These are phyloP conservation scores for Nothophytophthora sp. DNA, from an alignment of 352 stramenopile species.

Conservation along the genomic window DNA sequence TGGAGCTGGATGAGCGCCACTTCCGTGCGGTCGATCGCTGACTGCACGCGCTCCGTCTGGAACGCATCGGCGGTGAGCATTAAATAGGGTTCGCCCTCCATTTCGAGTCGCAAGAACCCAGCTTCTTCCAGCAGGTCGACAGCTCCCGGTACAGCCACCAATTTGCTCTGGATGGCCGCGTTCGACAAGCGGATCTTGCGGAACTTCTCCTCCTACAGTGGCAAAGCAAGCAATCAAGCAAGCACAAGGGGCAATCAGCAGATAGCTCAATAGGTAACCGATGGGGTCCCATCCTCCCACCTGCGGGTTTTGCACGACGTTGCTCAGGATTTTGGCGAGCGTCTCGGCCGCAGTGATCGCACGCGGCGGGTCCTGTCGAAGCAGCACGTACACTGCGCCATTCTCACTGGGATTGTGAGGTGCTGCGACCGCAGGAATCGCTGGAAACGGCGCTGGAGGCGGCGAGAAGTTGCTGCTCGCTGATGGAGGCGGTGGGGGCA, in stretches of 20 bases:
- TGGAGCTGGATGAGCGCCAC: constrained; percentile 70
- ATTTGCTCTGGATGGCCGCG: constrained; percentile 57
- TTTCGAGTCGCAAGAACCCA: constrained; percentile 37
- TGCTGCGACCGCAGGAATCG: constrained; percentile 9
- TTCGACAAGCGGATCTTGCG: constrained; percentile 67
- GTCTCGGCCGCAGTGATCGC: constrained; percentile 64
- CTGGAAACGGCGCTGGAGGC: constrained; percentile 21
- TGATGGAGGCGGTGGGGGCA: constrained; percentile 1
- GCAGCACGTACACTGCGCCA: constrained; percentile 62
- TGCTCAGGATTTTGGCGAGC: constrained; percentile 72
- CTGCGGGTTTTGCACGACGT: constrained; percentile 64
- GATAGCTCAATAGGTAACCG: not conserved
- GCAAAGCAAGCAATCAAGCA: not conserved
- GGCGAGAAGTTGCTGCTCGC: constrained; percentile 1
- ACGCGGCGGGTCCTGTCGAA: constrained; percentile 46
- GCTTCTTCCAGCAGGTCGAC: constrained; percentile 62
- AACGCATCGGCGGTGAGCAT: constrained; percentile 42
- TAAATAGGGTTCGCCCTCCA: constrained; percentile 64
- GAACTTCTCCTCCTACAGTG: constrained; percentile 66
- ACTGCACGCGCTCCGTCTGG: constrained; percentile 48
- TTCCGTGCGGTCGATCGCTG: constrained; percentile 56
- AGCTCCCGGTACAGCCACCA: constrained; percentile 56
- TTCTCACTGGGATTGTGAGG: constrained; percentile 10
- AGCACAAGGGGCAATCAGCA: not conserved
- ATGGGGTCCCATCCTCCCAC: constrained; percentile 13